Conservation (phyloP, 805 yeast species). For the Diddensiella santjacobensis region DNA sequence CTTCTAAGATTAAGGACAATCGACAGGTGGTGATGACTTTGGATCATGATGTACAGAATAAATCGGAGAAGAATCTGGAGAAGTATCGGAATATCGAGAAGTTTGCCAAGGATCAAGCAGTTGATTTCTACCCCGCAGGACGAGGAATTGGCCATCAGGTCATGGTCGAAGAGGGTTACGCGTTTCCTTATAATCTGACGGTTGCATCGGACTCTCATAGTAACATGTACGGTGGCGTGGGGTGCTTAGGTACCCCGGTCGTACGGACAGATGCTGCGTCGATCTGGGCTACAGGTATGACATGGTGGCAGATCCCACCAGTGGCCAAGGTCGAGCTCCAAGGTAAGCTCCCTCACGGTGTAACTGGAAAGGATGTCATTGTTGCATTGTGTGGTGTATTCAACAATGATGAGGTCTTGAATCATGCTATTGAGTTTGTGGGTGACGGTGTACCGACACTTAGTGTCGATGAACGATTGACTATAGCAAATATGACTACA, state of each 20-base stretch:
- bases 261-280: slow-evolving; percentile 99
- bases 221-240: slow-evolving; percentile 96
- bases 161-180: slow-evolving; percentile 98
- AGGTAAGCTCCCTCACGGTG: slow-evolving; percentile 79
- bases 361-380: slow-evolving; percentile 94
- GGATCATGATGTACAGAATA: slow-evolving; percentile 98
- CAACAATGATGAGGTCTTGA: slow-evolving; percentile 87
- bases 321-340: slow-evolving; percentile 88
- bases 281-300: slow-evolving; percentile 99
- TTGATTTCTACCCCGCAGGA: slow-evolving; percentile 97
- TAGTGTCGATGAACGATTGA: slow-evolving; percentile 78
- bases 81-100: slow-evolving; percentile 86
- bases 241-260: slow-evolving; percentile 93
- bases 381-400: slow-evolving; percentile 91
- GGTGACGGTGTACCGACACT: slow-evolving; percentile 73
- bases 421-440: slow-evolving; percentile 89
- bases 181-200: slow-evolving; percentile 86
- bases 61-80: slow-evolving; percentile 77
- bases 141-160: slow-evolving; percentile 99
- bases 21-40: slow-evolving; percentile 92
- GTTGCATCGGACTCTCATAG: slow-evolving; percentile 98
- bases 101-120: slow-evolving; percentile 85
- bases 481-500: slow-evolving; percentile 95
- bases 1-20: slow-evolving; percentile 73
- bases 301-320: slow-evolving; percentile 99